Conservation (phyloP, 176 grass and related monocot species). For the Oryza coarctata region DNA sequence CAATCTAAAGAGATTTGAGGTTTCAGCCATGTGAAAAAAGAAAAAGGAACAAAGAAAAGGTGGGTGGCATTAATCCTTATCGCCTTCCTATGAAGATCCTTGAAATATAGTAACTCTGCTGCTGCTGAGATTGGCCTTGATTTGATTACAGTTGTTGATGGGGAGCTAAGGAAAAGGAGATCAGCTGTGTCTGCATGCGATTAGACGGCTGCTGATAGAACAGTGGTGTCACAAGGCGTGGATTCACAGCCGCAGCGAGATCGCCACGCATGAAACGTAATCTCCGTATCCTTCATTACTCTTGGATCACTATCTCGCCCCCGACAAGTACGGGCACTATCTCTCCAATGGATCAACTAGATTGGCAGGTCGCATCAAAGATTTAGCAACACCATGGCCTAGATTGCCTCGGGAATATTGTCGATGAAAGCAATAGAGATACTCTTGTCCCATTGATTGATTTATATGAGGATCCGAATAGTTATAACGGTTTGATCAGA, state of each 20-base stretch:
- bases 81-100: neutral
- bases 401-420: neutral
- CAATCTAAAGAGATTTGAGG: neutral
- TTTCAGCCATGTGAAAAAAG: neutral
- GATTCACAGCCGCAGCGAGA: neutral
- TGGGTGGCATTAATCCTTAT: neutral
- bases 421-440: neutral
- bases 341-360: neutral
- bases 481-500: neutral
- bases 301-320: slow-evolving; percentile 33
- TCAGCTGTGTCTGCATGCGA: neutral
- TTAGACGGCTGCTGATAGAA: slow-evolving; percentile 11
- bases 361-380: slow-evolving; percentile 37
- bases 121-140: neutral
- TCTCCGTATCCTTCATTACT: slow-evolving; percentile 11
- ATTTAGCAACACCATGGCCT: neutral
- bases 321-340: slow-evolving; percentile 43
- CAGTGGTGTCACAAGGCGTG: slow-evolving; percentile 12
- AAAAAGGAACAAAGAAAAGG: neutral
- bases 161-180: neutral
- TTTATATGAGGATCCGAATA: neutral
- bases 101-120: neutral
- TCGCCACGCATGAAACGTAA: neutral
- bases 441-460: neutral
- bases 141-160: slow-evolving; percentile 4